Evolutionary conservation across 2,329 filamentous ascomycete genomes (phyloP).

Genomic region (Diaporthe batatas): DNA sequence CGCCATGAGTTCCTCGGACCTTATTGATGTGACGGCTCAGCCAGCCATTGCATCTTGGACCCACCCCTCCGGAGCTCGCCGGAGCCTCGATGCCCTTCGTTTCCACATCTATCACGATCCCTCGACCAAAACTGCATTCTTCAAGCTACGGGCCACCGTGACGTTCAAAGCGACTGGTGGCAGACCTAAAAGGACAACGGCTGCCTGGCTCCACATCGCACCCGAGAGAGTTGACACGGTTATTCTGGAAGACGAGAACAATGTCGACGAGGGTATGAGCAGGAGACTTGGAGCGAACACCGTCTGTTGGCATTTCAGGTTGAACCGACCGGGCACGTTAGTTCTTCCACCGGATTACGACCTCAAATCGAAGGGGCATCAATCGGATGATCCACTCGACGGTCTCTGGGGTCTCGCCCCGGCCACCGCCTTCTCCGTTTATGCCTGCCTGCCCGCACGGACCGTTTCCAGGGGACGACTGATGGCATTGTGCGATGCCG

Average conservation of each 20-base stretch:
- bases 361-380: not conserved
- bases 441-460: not conserved
- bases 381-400: not conserved
- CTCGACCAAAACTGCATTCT: slow-evolving; percentile 30
- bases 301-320: slow-evolving; percentile 10
- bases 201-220: slow-evolving; percentile 26
- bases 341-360: slow-evolving; percentile 33
- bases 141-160: slow-evolving; percentile 30
- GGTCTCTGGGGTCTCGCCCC: slow-evolving; percentile 9
- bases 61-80: not conserved
- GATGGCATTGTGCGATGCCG: not conserved
- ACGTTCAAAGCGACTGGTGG: slow-evolving; percentile 18
- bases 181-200: slow-evolving; percentile 23
- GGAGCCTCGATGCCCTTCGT: slow-evolving; percentile 6
- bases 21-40: slow-evolving; percentile 23
- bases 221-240: slow-evolving; percentile 15
- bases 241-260: slow-evolving; percentile 17
- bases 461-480: slow-evolving; percentile 5
- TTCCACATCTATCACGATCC: slow-evolving; percentile 28
- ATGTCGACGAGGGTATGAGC: slow-evolving; percentile 13
- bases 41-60: slow-evolving; percentile 22
- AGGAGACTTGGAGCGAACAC: slow-evolving; percentile 31
- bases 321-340: slow-evolving; percentile 12
- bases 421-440: slow-evolving; percentile 20
- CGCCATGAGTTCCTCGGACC: slow-evolving; percentile 14